phyloP scores from a whole-genome alignment of 2,329 filamentous ascomycete genomes.

The Coniella vitis region DNA sequence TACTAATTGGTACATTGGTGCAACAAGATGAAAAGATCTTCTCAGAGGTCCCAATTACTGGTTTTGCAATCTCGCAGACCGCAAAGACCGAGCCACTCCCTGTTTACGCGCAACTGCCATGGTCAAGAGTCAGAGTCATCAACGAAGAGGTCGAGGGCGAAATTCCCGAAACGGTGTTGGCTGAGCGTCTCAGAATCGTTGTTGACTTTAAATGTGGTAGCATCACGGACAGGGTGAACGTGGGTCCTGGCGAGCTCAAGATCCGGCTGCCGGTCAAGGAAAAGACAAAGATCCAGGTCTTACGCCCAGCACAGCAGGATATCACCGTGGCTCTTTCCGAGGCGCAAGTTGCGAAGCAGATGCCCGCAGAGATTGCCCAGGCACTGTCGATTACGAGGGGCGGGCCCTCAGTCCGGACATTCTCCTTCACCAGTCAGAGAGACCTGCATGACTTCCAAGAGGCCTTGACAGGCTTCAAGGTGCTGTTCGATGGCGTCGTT shows the following conservation, averaged over 20 bases:
- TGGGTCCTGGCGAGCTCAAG: constrained; percentile 67
- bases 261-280: constrained; percentile 58
- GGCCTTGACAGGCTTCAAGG: constrained; percentile 72
- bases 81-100: constrained; percentile 42
- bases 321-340: constrained; percentile 70
- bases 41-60: constrained; percentile 59
- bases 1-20: constrained; percentile 67
- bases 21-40: constrained; percentile 63
- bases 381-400: constrained; percentile 53
- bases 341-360: constrained; percentile 53
- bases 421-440: constrained; percentile 57
- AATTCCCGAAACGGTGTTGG: constrained; percentile 61
- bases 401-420: constrained; percentile 61
- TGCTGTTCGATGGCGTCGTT: constrained; percentile 68
- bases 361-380: constrained; percentile 56
- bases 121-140: constrained; percentile 64
- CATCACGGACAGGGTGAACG: constrained; percentile 76
- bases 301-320: constrained; percentile 69
- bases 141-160: constrained; percentile 63
- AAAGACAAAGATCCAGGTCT: constrained; percentile 55
- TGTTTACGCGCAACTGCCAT: constrained; percentile 47
- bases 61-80: constrained; percentile 54
- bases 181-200: constrained; percentile 68
- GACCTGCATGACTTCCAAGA: constrained; percentile 74
- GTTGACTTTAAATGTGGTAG: constrained; percentile 70